phyloP scores from a whole-genome alignment of 2,329 filamentous ascomycete genomes.

The Monilinia fructicola region DNA sequence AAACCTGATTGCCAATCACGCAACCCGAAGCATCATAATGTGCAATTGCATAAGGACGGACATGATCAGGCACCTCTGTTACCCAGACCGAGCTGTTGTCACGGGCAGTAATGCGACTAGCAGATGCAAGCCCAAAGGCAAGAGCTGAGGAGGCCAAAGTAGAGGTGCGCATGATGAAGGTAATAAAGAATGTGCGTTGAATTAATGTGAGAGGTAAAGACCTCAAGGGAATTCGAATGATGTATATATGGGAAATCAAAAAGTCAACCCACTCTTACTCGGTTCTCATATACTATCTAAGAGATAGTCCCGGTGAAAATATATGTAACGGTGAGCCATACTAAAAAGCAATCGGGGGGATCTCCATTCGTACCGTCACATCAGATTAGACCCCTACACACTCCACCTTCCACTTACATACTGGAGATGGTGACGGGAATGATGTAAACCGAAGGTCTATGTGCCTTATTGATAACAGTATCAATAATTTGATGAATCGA shows the following conservation, averaged over 20 bases:
- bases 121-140: slow-evolving; percentile 2
- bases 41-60: slow-evolving; percentile 34
- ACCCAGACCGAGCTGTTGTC: slow-evolving; percentile 30
- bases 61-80: slow-evolving; percentile 28
- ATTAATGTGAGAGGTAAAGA: background rate
- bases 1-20: slow-evolving; percentile 42
- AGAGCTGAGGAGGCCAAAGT: slow-evolving; percentile 13
- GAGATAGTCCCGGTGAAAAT: background rate
- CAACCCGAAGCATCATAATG: slow-evolving; percentile 36
- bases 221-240: background rate
- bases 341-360: background rate
- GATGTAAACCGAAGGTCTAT: background rate
- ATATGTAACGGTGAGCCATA: background rate
- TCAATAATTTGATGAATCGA: background rate
- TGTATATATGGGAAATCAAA: slow-evolving; percentile 9
- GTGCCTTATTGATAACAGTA: background rate
- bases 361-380: background rate
- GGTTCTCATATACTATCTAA: background rate
- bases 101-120: background rate
- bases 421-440: too few relatives aligned
- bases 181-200: slow-evolving; percentile 5
- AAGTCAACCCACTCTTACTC: background rate
- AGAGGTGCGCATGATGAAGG: slow-evolving; percentile 15
- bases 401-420: slow-evolving; percentile 3
- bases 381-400: background rate